Evolutionary conservation across 805 yeast genomes (phyloP).

Genomic region (Suhomyces tanzawaensis): DNA sequence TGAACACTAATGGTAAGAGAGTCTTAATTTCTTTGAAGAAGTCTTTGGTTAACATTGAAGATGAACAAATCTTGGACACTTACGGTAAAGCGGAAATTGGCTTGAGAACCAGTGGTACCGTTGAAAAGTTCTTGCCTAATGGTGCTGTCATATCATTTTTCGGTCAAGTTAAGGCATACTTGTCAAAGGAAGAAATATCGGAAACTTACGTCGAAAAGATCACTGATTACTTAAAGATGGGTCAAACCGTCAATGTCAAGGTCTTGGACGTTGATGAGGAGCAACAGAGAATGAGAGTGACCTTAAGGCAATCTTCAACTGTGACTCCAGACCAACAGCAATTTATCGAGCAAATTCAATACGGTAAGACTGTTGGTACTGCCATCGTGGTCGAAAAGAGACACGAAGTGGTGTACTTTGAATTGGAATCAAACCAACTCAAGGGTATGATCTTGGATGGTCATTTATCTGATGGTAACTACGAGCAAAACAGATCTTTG

Average conservation of each 20-base stretch:
- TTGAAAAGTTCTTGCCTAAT: slow-evolving; percentile 63
- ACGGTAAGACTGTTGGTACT: slow-evolving; percentile 61
- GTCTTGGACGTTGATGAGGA: slow-evolving; percentile 54
- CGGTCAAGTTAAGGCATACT: slow-evolving; percentile 71
- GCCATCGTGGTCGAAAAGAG: slow-evolving; percentile 71
- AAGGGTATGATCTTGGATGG: slow-evolving; percentile 73
- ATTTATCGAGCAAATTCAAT: slow-evolving; percentile 45
- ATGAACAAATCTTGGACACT: slow-evolving; percentile 46
- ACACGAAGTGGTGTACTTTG: slow-evolving; percentile 68
- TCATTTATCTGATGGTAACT: slow-evolving; percentile 74
- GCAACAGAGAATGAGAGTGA: slow-evolving; percentile 60
- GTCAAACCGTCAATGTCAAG: slow-evolving; percentile 78
- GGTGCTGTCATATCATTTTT: slow-evolving; percentile 88
- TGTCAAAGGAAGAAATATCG: slow-evolving; percentile 86
- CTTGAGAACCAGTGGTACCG: slow-evolving; percentile 65
- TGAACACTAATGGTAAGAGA: slow-evolving; percentile 49
- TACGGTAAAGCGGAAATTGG: slow-evolving; percentile 43
- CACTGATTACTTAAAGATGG: slow-evolving; percentile 71
- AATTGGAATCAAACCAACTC: slow-evolving; percentile 44
- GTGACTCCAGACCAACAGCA: slow-evolving; percentile 46
- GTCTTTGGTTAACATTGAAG: slow-evolving; percentile 67
- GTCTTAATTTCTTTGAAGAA: slow-evolving; percentile 76
- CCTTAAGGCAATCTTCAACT: slow-evolving; percentile 66
- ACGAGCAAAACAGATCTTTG: slow-evolving; percentile 65
- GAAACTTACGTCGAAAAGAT: slow-evolving; percentile 82